Evolutionary conservation across 148 eudicot species (phyloP), one percentile per base, ranked within the genome.

Genomic region (Persicaria tinctoria): DNA sequence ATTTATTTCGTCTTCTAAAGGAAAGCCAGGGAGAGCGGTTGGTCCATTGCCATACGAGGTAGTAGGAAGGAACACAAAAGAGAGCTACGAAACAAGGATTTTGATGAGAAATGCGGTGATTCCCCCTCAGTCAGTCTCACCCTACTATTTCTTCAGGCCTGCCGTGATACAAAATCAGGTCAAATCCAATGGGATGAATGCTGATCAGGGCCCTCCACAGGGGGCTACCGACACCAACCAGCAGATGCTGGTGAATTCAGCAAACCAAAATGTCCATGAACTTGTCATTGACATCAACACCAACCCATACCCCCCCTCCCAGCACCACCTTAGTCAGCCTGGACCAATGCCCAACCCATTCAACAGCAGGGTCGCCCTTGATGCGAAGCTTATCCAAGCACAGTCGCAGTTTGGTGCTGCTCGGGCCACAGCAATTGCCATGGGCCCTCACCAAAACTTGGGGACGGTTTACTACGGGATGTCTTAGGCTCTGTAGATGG

Each of bases 11-110:
- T 16, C 46, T 12, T 6, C 11, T 27, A 51, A 64, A 76, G 73
- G 63, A 68, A 68, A 76, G 11, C 64, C 78, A 47, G 78, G 78
- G 23, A 76, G 59, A 32, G 72, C 64, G 27, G 53, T 60, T 16
- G 78, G 72, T 46, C 55, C 78, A 68, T 70, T 66, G 18, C 14
- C 73, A 1, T 74, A 4, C 17, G 55, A 74, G 17, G 47, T 16
- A 13, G 75, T 6, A 13, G 50, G 68, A 17, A 17, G 38, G 55
- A 57, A 13, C 32, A 68, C 17, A 13, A 68, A 68, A 51, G 78
- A 27, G 38, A 44, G 51, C 38, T 47, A 75, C 13, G 62, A 66
- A 17, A 4, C 78, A 13, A 76, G 70, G 54, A 62, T 75, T 10
- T 54, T 75, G 32, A 75, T 68, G 62, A 76, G 73, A 27, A 51